A percentile compares a stretch with the other conserved stretches of the same genome.
phyloP scores from a whole-genome alignment of 192 early-diverging fungal genomes.

The Coemansia sp. region DNA sequence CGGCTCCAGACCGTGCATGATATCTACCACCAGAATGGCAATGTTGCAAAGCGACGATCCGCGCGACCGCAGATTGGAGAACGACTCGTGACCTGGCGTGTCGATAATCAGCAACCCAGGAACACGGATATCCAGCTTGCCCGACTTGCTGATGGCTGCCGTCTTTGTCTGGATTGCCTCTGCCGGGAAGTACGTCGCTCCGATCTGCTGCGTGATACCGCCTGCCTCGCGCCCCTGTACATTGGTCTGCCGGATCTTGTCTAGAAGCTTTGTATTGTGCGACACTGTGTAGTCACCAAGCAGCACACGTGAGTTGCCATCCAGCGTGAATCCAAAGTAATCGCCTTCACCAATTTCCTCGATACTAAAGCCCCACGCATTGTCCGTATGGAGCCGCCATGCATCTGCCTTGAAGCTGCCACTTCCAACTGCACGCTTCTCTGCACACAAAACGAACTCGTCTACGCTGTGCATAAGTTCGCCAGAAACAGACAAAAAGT shows the following conservation, averaged over 20 bases:
- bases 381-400: slow-evolving; percentile 12
- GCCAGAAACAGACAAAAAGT: slow-evolving; percentile 17
- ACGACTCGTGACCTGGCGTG: slow-evolving; percentile 99
- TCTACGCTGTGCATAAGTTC: slow-evolving; percentile 19
- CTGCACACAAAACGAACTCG: background rate
- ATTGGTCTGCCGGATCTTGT: slow-evolving; percentile 99
- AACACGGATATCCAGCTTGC: slow-evolving; percentile 73
- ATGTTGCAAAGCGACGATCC: slow-evolving; percentile 99
- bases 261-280: slow-evolving; percentile 92
- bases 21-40: slow-evolving; percentile 98
- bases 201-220: slow-evolving; percentile 99
- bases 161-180: slow-evolving; percentile 93
- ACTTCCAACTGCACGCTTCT: slow-evolving; percentile 15
- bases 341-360: slow-evolving; percentile 37
- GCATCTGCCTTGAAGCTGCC: background rate
- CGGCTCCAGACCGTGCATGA: slow-evolving; percentile 98
- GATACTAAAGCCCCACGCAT: slow-evolving; percentile 46
- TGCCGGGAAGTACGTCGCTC: slow-evolving; percentile 98
- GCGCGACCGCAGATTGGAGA: slow-evolving; percentile 92
- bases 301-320: slow-evolving; percentile 59
- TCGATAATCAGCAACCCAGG: slow-evolving; percentile 96
- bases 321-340: slow-evolving; percentile 60
- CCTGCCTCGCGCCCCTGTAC: slow-evolving; percentile 99
- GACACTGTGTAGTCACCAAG: slow-evolving; percentile 56
- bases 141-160: slow-evolving; percentile 64